These are phyloP conservation scores for Podaxis sp. DNA, from an alignment of 768 basidiomycete genomes.

Conservation along the genomic window DNA sequence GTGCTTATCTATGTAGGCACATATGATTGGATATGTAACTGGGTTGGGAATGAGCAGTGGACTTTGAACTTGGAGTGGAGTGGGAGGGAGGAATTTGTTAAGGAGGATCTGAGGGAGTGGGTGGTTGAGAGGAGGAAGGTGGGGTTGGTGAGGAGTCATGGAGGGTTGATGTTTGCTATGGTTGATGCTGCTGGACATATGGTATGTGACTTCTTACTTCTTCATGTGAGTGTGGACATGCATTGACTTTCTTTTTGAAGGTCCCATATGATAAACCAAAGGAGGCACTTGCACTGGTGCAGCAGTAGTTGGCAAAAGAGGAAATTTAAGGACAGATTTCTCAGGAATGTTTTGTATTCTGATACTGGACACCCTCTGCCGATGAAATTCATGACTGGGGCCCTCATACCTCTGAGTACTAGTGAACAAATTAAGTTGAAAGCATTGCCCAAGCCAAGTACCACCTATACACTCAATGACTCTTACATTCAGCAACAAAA, in stretches of 20 bases:
- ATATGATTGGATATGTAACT: slow-evolving; percentile 78
- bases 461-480: too few relatives aligned
- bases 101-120: slow-evolving; percentile 56
- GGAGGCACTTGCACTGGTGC: slow-evolving; percentile 49
- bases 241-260: slow-evolving; percentile 21
- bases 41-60: slow-evolving; percentile 76
- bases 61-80: slow-evolving; percentile 70
- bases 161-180: slow-evolving; percentile 63
- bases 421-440: too few relatives aligned
- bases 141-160: slow-evolving; percentile 38
- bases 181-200: slow-evolving; percentile 72
- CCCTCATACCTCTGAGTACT: too few relatives aligned
- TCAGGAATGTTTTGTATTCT: not conserved
- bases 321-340: slow-evolving; percentile 12
- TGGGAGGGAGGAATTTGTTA: slow-evolving; percentile 46
- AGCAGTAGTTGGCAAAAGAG: slow-evolving; percentile 42
- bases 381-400: not conserved
- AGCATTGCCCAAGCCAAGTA: not conserved
- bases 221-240: not conserved
- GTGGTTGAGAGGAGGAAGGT: slow-evolving; percentile 43
- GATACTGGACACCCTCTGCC: not conserved
- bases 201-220: slow-evolving; percentile 33
- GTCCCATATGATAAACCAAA: slow-evolving; percentile 64
- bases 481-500: not conserved
- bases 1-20: slow-evolving; percentile 71